Evolutionary conservation across 108 stramenopile genomes (phyloP).

Genomic region (Nitzschia palea): DNA sequence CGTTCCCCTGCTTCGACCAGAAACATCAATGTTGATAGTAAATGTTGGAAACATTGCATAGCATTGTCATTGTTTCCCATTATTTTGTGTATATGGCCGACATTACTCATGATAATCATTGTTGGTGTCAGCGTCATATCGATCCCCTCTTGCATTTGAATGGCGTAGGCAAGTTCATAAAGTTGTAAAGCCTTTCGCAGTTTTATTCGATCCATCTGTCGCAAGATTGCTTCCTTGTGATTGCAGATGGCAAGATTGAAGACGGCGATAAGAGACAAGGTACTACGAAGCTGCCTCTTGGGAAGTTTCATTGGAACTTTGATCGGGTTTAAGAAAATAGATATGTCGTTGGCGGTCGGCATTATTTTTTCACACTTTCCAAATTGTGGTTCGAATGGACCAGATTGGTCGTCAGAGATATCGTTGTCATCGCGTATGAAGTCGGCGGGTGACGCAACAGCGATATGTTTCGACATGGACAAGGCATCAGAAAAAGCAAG

Average conservation of each 20-base stretch:
- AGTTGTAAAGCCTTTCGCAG: conserved; percentile 20
- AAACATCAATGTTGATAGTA: conserved; percentile 34
- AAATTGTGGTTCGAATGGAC: conserved; percentile 13
- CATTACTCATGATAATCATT: conserved; percentile 23
- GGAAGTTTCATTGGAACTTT: conserved; percentile 1
- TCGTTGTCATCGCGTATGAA: background rate
- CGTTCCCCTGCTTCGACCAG: conserved; percentile 12
- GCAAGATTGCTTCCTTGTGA: conserved; percentile 1
- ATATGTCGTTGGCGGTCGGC: conserved; percentile 3
- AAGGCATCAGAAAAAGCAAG: conserved; percentile 15
- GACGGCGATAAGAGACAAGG: conserved; percentile 3
- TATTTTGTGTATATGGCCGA: conserved; percentile 17
- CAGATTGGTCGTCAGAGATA: background rate
- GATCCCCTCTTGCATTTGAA: conserved; percentile 22
- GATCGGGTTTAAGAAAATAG: conserved; percentile 17
- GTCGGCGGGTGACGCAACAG: background rate
- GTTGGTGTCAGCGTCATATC: conserved; percentile 20
- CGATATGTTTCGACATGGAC: conserved; percentile 8
- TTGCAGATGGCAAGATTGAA: conserved; percentile 25
- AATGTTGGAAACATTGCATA: conserved; percentile 23
- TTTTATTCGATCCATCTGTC: background rate
- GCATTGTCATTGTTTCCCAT: conserved; percentile 15
- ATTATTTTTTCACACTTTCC: background rate
- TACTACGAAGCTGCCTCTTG: background rate
- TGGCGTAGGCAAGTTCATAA: conserved; percentile 22